Base-by-base conservation (phyloP, 129 eudicot genomes). In the Rutidosis leptorrhynchoides region DNA sequence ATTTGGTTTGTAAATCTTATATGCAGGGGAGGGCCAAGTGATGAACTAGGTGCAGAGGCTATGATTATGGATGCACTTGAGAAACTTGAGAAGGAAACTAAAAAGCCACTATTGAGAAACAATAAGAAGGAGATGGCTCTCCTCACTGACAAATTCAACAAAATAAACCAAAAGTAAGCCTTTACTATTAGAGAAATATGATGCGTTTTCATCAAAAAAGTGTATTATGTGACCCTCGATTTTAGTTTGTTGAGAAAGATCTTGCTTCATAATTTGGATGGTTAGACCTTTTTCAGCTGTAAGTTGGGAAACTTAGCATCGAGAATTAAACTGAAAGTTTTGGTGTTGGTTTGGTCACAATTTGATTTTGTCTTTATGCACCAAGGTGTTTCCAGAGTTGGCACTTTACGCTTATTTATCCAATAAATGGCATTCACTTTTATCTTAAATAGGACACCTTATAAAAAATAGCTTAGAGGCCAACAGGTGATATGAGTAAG, bases 11-110 rank as follows among this genome's bases (percentile, higher is more conserved):
- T 49, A 29, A 68, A 37, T 74, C 28, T 55, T 42, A 49, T 78
- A 73, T 70, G 76, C 88, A 90, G 97, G 97, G 86, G 97, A 65
- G 95, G 95, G 40, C 83, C 83, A 57, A 67, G 72, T 2, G 97
- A 90, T 73, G 95, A 90, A n/a, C 85, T 86, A 52, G 97, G 95
- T 60, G 90, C 88, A 23, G 97, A 90, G 76, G 80, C 77, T 25
- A 75, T 86, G 97, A 90, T 90, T 95, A 77, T 86, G 80, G 86
- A 81, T 53, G 95, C 95, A 16, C 78, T 90, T 70, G 95, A 86
- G 57, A 90, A 83, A 77, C 85, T 90, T 67, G 97, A 90, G 78
- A 86, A 86, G 59, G 90, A 86, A 71, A 42, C 86, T 42, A 86
- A 86, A 71, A 86, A 90, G 59, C 97, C 97, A 5, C 90, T 90